A percentile compares a stretch with the other conserved stretches of the same genome.
Evolutionary conservation across 169 alveolate genomes (phyloP).

Genomic region (Plasmodium blacklocki): DNA sequence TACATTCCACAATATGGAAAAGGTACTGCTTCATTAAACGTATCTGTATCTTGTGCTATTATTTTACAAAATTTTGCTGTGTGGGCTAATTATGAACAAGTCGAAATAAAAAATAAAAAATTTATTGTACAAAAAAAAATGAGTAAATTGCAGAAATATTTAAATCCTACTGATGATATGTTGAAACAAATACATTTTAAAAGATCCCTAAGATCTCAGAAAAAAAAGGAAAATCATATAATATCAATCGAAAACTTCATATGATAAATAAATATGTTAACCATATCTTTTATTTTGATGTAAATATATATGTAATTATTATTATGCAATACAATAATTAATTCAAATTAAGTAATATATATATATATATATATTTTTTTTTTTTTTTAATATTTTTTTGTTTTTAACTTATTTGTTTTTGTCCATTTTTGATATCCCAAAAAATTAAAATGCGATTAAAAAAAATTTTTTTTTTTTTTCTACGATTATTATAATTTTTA

Average conservation of each 20-base stretch:
- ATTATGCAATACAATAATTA: too few relatives aligned
- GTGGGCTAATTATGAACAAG: conserved; percentile 62
- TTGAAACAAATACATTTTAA: conserved; percentile 24
- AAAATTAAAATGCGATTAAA: too few relatives aligned
- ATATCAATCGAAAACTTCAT: neutral
- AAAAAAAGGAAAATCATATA: neutral
- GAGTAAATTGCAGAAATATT: conserved; percentile 44
- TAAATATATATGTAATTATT: too few relatives aligned
- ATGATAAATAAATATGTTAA: neutral
- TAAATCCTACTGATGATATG: conserved; percentile 48
- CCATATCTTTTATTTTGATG: too few relatives aligned
- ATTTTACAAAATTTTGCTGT: conserved; percentile 91
- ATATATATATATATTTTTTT: too few relatives aligned
- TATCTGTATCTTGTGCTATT: conserved; percentile 92
- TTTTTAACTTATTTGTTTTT: too few relatives aligned
- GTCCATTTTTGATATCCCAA: too few relatives aligned
- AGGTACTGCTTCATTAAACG: conserved; percentile 93
- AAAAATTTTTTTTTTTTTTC: too few relatives aligned
- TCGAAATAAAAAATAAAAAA: conserved; percentile 27
- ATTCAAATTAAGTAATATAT: too few relatives aligned
- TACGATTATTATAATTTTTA: too few relatives aligned
- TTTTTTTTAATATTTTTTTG: too few relatives aligned
- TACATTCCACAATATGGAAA: conserved; percentile 92
- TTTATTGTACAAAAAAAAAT: conserved; percentile 29
- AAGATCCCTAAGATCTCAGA: neutral